phyloP scores from a whole-genome alignment of 495 filamentous ascomycete species.

The Talaromyces nanjingensis region DNA sequence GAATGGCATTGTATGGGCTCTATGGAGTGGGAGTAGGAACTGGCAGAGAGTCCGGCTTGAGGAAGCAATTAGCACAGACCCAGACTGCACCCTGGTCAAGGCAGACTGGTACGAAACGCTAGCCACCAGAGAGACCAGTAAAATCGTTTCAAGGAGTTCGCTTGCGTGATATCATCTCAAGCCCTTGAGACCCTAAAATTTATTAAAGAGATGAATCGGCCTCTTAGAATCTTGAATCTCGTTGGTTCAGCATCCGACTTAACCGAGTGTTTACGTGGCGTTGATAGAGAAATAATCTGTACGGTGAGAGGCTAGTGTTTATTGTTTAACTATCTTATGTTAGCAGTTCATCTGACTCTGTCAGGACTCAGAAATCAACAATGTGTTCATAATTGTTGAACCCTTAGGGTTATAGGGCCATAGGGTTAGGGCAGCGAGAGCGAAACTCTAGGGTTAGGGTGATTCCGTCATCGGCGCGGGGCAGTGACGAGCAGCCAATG shows the following conservation, averaged over 20 bases:
- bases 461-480: slow-evolving; percentile 1
- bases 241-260: background rate
- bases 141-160: background rate
- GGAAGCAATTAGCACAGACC: background rate
- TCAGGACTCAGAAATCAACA: no score
- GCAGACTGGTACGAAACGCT: background rate
- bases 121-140: background rate
- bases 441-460: background rate
- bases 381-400: no score
- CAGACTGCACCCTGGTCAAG: background rate
- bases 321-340: no score
- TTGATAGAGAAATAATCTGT: no score
- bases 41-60: background rate
- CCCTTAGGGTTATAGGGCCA: background rate
- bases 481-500: background rate
- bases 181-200: background rate
- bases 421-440: background rate
- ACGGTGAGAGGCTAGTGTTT: no score
- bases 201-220: background rate
- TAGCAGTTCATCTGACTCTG: no score
- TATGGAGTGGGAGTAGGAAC: background rate
- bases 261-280: no score
- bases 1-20: background rate
- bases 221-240: background rate
- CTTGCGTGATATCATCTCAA: background rate